Percentiles rank a stretch among this genome's conserved stretches.
These are phyloP conservation scores for Microcos paniculata DNA, from an alignment of 345 rosid genomes.

Conservation along the genomic window DNA sequence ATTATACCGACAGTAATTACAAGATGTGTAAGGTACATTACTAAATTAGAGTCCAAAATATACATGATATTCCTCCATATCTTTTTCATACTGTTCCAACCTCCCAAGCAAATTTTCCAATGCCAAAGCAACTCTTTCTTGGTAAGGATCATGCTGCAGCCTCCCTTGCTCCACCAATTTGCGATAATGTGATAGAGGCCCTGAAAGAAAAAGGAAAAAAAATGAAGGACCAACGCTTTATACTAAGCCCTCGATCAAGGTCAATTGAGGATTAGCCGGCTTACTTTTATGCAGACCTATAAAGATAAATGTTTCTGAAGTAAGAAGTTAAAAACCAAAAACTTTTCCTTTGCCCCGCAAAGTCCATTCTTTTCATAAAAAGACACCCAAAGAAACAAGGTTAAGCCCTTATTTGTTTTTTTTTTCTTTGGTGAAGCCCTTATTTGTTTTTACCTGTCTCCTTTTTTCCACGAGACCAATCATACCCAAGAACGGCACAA, in stretches of 20 bases:
- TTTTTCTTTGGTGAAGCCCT: not conserved
- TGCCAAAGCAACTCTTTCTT: slow-evolving; percentile 69
- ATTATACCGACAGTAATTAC: slow-evolving; percentile 4
- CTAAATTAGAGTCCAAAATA: not conserved
- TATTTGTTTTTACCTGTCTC: not conserved
- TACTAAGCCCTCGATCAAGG: not conserved
- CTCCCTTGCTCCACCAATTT: slow-evolving; percentile 69
- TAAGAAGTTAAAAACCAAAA: not conserved
- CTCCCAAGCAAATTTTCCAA: slow-evolving; percentile 66
- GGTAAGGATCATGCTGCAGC: slow-evolving; percentile 72
- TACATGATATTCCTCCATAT: slow-evolving; percentile 90
- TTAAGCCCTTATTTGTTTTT: not conserved
- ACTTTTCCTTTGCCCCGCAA: not conserved
- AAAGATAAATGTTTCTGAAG: not conserved
- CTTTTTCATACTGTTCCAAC: slow-evolving; percentile 75
- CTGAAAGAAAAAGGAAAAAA: slow-evolving; percentile 23
- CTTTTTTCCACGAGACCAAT: not conserved
- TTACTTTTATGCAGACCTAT: not conserved
- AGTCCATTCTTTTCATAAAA: not conserved
- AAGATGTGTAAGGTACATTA: not conserved
- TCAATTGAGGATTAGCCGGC: not conserved
- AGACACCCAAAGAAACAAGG: not conserved
- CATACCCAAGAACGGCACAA: not conserved
- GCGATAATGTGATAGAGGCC: slow-evolving; percentile 51
- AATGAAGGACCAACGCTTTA: not conserved